Conservation (phyloP, 164 flowering plant species). For the Taxillus chinensis region DNA sequence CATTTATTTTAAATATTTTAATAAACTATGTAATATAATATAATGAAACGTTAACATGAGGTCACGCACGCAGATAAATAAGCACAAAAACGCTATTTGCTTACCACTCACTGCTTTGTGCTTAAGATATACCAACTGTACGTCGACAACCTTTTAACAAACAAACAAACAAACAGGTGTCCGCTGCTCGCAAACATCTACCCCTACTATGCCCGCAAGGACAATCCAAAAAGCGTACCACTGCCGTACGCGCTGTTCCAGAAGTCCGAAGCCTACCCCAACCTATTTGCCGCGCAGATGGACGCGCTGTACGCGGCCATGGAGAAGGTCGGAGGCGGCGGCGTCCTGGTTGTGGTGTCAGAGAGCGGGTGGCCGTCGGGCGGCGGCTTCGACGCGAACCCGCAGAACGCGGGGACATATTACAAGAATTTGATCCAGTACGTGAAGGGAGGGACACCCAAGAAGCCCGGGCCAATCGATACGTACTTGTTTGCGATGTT, state of each 20-base stretch:
- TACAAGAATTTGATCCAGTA: background rate
- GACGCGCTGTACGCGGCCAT: constrained; percentile 1
- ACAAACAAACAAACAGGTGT: background rate
- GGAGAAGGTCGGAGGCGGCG: background rate
- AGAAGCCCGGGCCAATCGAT: background rate
- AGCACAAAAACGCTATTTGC: too few species aligned
- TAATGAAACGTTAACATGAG: too few species aligned
- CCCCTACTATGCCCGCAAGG: background rate
- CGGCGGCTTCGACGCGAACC: background rate
- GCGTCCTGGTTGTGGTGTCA: background rate
- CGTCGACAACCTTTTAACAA: too few species aligned
- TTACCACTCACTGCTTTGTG: too few species aligned
- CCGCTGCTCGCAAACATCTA: background rate
- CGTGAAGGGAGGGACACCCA: background rate
- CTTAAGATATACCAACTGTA: too few species aligned
- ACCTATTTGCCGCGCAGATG: background rate
- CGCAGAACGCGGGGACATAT: background rate
- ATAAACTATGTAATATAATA: too few species aligned
- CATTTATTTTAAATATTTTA: too few species aligned
- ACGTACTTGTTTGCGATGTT: background rate
- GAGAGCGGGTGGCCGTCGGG: constrained; percentile 5
- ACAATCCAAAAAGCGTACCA: background rate
- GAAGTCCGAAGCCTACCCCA: background rate
- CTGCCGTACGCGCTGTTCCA: background rate
- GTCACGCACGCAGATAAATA: too few species aligned